phyloP scores from a whole-genome alignment of 2,329 filamentous ascomycete genomes.

The Penicillium sp. region DNA sequence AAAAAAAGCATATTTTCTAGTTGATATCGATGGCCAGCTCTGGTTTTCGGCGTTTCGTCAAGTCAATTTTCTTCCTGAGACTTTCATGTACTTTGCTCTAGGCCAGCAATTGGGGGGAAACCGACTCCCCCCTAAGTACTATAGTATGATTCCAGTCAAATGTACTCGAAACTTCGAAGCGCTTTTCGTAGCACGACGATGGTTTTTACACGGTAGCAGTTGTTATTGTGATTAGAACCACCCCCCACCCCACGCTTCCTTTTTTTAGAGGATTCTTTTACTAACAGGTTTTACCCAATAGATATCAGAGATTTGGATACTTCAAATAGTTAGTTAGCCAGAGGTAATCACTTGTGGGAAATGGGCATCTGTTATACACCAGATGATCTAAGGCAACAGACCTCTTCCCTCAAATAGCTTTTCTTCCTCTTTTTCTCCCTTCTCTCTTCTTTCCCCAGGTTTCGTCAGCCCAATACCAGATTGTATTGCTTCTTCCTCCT shows the following conservation, averaged over 20 bases:
- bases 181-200: background rate
- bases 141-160: background rate
- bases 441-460: no score
- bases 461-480: no score
- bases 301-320: background rate
- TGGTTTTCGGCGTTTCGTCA: background rate
- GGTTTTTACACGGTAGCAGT: background rate
- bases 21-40: background rate
- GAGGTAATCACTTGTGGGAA: background rate
- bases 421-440: no score
- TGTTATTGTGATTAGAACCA: background rate
- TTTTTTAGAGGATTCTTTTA: background rate
- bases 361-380: background rate
- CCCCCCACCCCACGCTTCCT: no score
- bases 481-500: no score
- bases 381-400: no score
- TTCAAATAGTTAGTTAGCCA: background rate
- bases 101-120: background rate
- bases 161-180: background rate
- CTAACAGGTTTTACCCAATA: background rate
- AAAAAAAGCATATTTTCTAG: background rate
- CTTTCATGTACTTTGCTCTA: conserved; percentile 1
- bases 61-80: background rate
- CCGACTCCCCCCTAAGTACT: background rate
- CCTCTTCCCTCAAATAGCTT: no score